Base-by-base conservation (phyloP, 2,329 filamentous ascomycete genomes). In the Colletotrichum somersetense region DNA sequence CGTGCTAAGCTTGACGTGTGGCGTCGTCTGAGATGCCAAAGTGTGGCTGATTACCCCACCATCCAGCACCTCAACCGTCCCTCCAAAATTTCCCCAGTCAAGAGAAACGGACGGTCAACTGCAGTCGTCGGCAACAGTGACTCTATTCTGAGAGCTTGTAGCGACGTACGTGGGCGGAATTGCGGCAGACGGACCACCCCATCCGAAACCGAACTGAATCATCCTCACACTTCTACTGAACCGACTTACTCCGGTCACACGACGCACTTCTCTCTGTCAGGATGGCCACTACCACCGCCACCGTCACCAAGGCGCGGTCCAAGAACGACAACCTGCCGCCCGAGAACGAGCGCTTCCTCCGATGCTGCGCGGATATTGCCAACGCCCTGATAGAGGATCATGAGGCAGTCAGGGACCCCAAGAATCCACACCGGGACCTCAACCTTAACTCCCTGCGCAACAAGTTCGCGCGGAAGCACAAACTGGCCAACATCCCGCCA, bases 361-460 rank as follows among this genome's bases (percentile, higher is more conserved):
- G 95, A 81, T 96, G 95, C 77, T 99, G 97, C 82, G 95, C 96
- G 74, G 97, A 99, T 77, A 95, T 99, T 78, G 96, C 95, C 64
- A 97, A 94, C 79, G 93, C 92, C 66, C 89, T 99, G 59, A 97
- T 99, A 77, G 94, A 98, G 79, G 96, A 98, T 79, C 94, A 97
- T 80, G 95, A 98, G 82, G 88, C 93, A 38, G 89, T 91, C 75
- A 91, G 91, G 76, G 91, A 97, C 79, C 88, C 89, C 62, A 91
- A 89, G 58, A 91, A 90, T 73, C 89, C 92, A 0, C 91, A 91
- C 79, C 94, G 92, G 80, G 95, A 99, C 81, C 89, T 98, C 82
- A 99, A 99, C 80, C 88, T 99, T 77, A 99, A 99, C 83, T 88
- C 91, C 71, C 83, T 99, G 75, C 91, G 96, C 57, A 91, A 93